Evolutionary conservation across 306 rosid genomes (phyloP), one percentile per base, ranked within the genome.

Genomic region (Rosa rugosa): DNA sequence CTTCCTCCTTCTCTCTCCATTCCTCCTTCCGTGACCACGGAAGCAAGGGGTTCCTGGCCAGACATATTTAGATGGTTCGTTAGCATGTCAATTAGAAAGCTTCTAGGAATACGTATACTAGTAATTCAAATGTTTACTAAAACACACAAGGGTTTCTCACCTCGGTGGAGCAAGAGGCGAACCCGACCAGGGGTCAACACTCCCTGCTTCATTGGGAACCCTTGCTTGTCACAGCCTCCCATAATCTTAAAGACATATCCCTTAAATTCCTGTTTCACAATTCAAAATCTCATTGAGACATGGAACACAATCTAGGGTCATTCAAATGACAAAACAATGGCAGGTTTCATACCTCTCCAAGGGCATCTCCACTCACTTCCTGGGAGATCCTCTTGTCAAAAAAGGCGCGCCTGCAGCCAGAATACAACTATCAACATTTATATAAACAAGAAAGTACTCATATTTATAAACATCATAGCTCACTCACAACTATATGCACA

Each of bases 191-290:
- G 87, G 51, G 91, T 83, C 87, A 85, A 74, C 14, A 88, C 91
- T 46, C 89, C 91, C 87, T 88, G 91, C 78, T 88, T 88, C 91
- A 85, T 88, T 25, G 91, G 91, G 76, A 88, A 88, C 5, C 91
- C 91, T 65, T 88, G 89, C 78, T 88, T 88, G 86, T 88, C 89
- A 12, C 91, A 88, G 0, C 91, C 91, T 79, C 91, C 91, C 89
- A 81, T 85, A 20, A 88, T 88, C 49, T 88, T 88, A 69, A 88
- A 88, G 27, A 88, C 89, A 41, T 85, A 88, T 8, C 91, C 91
- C 85, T 67, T 85, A 16, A 88, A 85, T 68, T 88, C 91, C 91
- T 88, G 88, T 31, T 27, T 6, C 40, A 23, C 45, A 47, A 51
- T 11, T 45, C 25, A 70, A 16, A 20, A 0, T 14, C n/a, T 63